Evolutionary conservation across 1,139 yeast genomes (phyloP).

Genomic region (Lizanozyma gosingica): DNA sequence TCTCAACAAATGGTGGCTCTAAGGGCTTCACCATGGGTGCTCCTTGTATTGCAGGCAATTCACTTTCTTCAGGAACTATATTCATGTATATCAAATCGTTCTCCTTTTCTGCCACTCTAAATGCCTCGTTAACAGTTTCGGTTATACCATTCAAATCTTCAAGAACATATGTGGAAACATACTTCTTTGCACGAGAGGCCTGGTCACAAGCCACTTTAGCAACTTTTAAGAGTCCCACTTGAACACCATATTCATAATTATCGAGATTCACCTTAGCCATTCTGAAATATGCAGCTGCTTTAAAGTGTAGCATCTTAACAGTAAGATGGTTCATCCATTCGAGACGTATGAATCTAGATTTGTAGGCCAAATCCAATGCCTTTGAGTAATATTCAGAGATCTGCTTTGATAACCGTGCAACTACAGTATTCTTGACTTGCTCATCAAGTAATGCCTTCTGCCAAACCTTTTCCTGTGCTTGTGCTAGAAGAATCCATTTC

Average conservation of each 20-base stretch:
- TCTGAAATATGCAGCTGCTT: constrained; percentile 63
- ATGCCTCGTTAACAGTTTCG: constrained; percentile 32
- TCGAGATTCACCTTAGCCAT: constrained; percentile 43
- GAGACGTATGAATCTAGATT: constrained; percentile 43
- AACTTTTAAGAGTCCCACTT: constrained; percentile 46
- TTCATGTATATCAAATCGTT: constrained; percentile 73
- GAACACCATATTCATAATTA: constrained; percentile 55
- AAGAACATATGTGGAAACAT: constrained; percentile 34
- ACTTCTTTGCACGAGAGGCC: constrained; percentile 33
- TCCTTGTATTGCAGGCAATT: constrained; percentile 36
- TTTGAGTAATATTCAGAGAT: constrained; percentile 48
- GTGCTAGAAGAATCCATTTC: constrained; percentile 54
- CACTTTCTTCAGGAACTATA: constrained; percentile 42
- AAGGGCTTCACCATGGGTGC: constrained; percentile 51
- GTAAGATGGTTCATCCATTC: constrained; percentile 59
- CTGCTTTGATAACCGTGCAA: constrained; percentile 58
- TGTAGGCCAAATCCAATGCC: constrained; percentile 37
- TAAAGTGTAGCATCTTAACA: constrained; percentile 55
- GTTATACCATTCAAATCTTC: constrained; percentile 41
- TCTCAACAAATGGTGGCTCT: constrained; percentile 25
- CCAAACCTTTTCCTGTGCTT: constrained; percentile 87
- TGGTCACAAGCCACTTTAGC: constrained; percentile 22
- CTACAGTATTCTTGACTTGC: constrained; percentile 49
- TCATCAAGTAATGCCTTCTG: constrained; percentile 48
- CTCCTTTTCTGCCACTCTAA: constrained; percentile 61